Evolutionary conservation across 2,329 filamentous ascomycete species (phyloP), one percentile per base, ranked within the genome.

Genomic region (Pseudohalonectria lignicola): DNA sequence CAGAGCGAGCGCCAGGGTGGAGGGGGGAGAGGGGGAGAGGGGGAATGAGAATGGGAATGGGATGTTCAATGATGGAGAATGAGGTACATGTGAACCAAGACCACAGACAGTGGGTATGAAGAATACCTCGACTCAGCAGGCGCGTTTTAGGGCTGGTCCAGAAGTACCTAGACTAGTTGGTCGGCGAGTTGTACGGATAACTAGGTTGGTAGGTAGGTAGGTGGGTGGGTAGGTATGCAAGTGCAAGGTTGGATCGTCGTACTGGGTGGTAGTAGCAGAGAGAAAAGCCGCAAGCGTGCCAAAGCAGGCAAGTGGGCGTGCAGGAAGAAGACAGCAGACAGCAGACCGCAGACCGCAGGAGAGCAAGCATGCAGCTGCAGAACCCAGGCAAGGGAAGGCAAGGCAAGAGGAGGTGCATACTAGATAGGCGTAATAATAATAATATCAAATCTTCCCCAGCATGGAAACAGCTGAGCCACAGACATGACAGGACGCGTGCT

Each of bases 391-490:
- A n/a, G n/a, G n/a, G n/a, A n/a, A n/a, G n/a, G n/a, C n/a, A n/a
- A n/a, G 23, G 31, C 16, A 17, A 19, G n/a, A 33, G 31, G 31
- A n/a, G 11, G 31, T 19, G n/a, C n/a, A 34, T 21, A 23, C 18
- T 12, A 21, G 3, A 19, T 21, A 48, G 43, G n/a, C n/a, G n/a
- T n/a, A n/a, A n/a, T n/a, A n/a, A 49, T 51, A 49, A 44, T 50
- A 45, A 51, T 52, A 54, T 46, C 50, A 47, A 43, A 42, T 44
- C 18, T 23, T 40, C 43, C 43, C 45, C 45, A 49, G 47, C 47
- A 52, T 46, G 53, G 52, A 52, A 37, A 47, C 46, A 53, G 53
- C 57, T 62, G 54, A 62, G 59, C 60, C 61, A 64, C 58, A 19
- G 18, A 12, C 35, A 23, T 37, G 28, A 28, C 12, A 23, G n/a